phyloP scores from a whole-genome alignment of 345 rosid species.

The Acer campestre region DNA sequence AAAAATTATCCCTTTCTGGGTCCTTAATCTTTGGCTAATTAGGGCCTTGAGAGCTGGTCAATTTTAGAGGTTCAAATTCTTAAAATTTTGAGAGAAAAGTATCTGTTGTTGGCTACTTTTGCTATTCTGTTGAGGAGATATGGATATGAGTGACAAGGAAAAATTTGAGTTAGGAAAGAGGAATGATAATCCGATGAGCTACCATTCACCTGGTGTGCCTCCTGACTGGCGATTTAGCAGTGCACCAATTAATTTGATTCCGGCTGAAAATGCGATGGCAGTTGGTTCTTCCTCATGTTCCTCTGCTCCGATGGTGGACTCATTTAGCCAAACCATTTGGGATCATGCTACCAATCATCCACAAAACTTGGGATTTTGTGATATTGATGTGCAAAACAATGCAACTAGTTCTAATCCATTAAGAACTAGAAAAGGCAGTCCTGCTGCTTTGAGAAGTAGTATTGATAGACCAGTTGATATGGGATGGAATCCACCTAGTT shows the following conservation, averaged over 20 bases:
- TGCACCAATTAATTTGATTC: conserved; percentile 52
- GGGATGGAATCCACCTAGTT: conserved; percentile 68
- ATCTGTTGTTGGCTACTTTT: conserved; percentile 15
- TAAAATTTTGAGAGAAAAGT: conserved; percentile 25
- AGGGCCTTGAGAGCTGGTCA: conserved; percentile 27
- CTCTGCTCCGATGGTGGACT: conserved; percentile 69
- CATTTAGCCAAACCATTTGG: conserved; percentile 69
- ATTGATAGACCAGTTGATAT: conserved; percentile 61
- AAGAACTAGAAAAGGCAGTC: conserved; percentile 46
- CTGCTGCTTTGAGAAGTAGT: conserved; percentile 47
- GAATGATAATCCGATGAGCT: conserved; percentile 41
- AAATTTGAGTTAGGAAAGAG: conserved; percentile 60
- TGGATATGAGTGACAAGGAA: conserved; percentile 70
- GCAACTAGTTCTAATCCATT: conserved; percentile 36
- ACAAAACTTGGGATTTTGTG: conserved; percentile 66
- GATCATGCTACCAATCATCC: conserved; percentile 57
- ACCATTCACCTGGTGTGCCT: conserved; percentile 47
- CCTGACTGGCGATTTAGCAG: conserved; percentile 63
- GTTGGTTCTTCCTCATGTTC: conserved; percentile 63
- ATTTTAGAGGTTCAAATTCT: conserved; percentile 24
- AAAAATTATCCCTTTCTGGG: conserved; percentile 10
- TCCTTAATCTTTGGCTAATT: conserved; percentile 27
- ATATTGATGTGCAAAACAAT: conserved; percentile 45
- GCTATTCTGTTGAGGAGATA: conserved; percentile 35
- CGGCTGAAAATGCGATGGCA: conserved; percentile 49